A percentile compares a stretch with the other conserved stretches of the same genome.
Evolutionary conservation across 1,284 basidiomycete species (phyloP).

Genomic region (Boletus sp.): DNA sequence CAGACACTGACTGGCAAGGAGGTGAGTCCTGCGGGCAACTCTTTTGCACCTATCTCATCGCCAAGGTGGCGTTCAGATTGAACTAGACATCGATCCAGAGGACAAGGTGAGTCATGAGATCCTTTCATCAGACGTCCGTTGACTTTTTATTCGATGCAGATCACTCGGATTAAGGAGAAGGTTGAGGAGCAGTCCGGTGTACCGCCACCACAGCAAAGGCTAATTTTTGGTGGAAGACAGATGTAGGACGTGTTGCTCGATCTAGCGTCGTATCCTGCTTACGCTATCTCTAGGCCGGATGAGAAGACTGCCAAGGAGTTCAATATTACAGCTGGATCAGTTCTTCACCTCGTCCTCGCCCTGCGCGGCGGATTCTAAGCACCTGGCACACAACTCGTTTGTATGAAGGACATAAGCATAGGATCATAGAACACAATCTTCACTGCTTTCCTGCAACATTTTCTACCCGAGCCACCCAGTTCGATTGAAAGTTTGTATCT

Average conservation of each 20-base stretch:
- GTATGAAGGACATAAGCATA: slow-evolving; percentile 20
- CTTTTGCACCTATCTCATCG: slow-evolving; percentile 5
- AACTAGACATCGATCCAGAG: slow-evolving; percentile 91
- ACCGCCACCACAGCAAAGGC: slow-evolving; percentile 92
- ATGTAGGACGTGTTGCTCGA: slow-evolving; percentile 61
- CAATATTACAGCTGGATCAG: slow-evolving; percentile 78
- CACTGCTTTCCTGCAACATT: slow-evolving; percentile 13
- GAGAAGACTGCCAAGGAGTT: slow-evolving; percentile 85
- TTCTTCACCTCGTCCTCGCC: slow-evolving; percentile 90
- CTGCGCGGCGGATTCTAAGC: slow-evolving; percentile 69
- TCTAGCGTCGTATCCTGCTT: slow-evolving; percentile 2
- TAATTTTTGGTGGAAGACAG: slow-evolving; percentile 94
- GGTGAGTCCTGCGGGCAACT: slow-evolving; percentile 43
- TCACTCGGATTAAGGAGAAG: slow-evolving; percentile 94
- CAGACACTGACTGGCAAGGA: slow-evolving; percentile 93
- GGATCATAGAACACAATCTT: slow-evolving; percentile 30
- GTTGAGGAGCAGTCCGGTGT: slow-evolving; percentile 99
- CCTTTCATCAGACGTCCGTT: not conserved
- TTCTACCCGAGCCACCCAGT: slow-evolving; percentile 4
- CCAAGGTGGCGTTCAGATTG: slow-evolving; percentile 57
- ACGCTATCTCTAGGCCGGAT: slow-evolving; percentile 55
- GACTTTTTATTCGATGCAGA: slow-evolving; percentile 45
- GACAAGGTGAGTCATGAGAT: slow-evolving; percentile 63
- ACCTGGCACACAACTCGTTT: slow-evolving; percentile 6
- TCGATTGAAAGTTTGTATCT: slow-evolving; percentile 3